Conservation (phyloP, 306 rosid genomes). For the Sechiopsis laciniata region DNA sequence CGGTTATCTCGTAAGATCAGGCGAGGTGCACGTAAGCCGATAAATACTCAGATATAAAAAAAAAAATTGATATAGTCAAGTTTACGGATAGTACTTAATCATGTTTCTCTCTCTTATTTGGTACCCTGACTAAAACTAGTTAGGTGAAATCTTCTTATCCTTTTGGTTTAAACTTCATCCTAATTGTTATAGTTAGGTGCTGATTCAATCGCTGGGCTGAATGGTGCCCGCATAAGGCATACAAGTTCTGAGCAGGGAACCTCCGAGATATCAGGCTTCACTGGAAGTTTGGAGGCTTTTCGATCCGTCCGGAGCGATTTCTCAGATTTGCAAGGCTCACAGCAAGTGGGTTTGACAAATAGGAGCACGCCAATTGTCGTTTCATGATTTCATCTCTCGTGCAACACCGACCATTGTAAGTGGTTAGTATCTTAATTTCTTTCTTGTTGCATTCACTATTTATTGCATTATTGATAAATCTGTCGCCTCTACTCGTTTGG, state of each 20-base stretch:
- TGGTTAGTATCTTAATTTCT: slow-evolving; percentile 31
- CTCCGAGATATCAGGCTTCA: slow-evolving; percentile 44
- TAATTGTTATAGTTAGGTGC: slow-evolving; percentile 39
- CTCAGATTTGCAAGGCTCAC: slow-evolving; percentile 35
- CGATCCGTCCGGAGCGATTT: slow-evolving; percentile 45
- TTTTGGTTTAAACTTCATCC: slow-evolving; percentile 16
- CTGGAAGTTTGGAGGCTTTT: slow-evolving; percentile 46
- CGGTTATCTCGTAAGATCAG: no score
- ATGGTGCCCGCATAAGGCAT: slow-evolving; percentile 35
- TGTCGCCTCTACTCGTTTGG: slow-evolving; percentile 6
- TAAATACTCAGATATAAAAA: no score
- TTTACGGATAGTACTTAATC: not conserved
- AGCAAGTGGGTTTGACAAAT: slow-evolving; percentile 35
- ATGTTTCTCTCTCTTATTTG: slow-evolving; percentile 1
- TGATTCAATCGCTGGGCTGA: slow-evolving; percentile 36
- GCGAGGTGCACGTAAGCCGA: no score
- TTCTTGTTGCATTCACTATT: not conserved
- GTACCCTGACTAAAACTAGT: not conserved
- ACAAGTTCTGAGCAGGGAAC: slow-evolving; percentile 44
- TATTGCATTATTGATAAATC: slow-evolving; percentile 4
- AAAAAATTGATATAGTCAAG: slow-evolving; percentile 29
- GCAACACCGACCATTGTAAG: slow-evolving; percentile 33
- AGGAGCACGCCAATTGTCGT: slow-evolving; percentile 61
- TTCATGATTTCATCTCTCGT: slow-evolving; percentile 51
- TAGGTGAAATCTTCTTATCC: not conserved